Conservation (phyloP, 2,329 filamentous ascomycete genomes). For the Hypoxylon sp. region DNA sequence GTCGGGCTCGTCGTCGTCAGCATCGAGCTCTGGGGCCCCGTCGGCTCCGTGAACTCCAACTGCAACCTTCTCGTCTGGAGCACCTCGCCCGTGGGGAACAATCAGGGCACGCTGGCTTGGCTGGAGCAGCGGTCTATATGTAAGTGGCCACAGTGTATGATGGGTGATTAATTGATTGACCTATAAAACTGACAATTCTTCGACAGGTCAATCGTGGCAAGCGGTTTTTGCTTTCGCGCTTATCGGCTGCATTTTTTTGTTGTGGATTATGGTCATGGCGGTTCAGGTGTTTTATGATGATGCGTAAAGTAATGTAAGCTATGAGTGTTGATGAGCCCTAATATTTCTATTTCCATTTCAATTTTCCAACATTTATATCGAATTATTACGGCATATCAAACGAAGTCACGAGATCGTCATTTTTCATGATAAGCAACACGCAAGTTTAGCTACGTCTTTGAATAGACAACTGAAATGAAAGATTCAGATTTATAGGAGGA, state of each 20-base stretch:
- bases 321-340: too few species aligned
- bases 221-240: conserved; percentile 70
- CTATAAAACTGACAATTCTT: conserved; percentile 25
- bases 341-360: too few species aligned
- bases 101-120: conserved; percentile 66
- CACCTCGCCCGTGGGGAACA: conserved; percentile 59
- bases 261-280: conserved; percentile 76
- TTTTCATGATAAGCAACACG: too few species aligned
- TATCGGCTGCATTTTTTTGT: conserved; percentile 65
- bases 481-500: too few species aligned
- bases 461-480: too few species aligned
- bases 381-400: too few species aligned
- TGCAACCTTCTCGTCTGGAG: conserved; percentile 68
- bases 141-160: too few species aligned
- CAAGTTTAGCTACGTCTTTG: too few species aligned
- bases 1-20: conserved; percentile 69
- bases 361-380: too few species aligned
- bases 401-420: too few species aligned
- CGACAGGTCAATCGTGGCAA: conserved; percentile 67
- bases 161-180: not conserved
- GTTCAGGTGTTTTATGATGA: conserved; percentile 66
- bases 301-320: conserved; percentile 9
- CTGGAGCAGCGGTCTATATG: conserved; percentile 70
- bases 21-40: conserved; percentile 70
- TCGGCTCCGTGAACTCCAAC: conserved; percentile 65